Percentiles rank a stretch among this genome's conserved stretches.
Conservation (phyloP, 1,284 basidiomycete genomes). For the Hymenochaete sp. region DNA sequence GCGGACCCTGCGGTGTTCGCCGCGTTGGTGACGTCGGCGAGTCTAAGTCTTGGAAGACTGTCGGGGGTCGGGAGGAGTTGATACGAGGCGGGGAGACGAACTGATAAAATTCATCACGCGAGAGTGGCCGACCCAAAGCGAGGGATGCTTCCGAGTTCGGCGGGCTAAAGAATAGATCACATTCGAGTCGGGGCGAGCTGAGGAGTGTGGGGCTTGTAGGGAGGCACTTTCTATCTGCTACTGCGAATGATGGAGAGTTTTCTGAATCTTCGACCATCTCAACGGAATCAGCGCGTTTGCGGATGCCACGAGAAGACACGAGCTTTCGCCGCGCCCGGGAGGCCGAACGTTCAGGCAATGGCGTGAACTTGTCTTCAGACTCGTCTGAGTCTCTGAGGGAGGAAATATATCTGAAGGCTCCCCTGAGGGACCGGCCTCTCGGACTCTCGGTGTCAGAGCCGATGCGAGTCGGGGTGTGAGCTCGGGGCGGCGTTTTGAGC, state of each 20-base stretch:
- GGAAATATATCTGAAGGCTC: not conserved
- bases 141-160: too few relatives aligned
- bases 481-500: not conserved
- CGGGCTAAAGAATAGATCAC: slow-evolving; percentile 14
- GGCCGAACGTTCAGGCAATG: slow-evolving; percentile 1
- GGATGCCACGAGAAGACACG: not conserved
- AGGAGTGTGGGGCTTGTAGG: slow-evolving; percentile 14
- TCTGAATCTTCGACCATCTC: not conserved
- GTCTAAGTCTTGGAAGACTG: too few relatives aligned
- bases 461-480: slow-evolving; percentile 2
- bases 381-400: slow-evolving; percentile 2
- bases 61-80: not conserved
- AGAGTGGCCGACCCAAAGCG: too few relatives aligned
- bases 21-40: not conserved
- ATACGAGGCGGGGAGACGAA: not conserved
- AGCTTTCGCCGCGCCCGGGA: not conserved
- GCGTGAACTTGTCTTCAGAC: slow-evolving; percentile 7
- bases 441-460: slow-evolving; percentile 2
- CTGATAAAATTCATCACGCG: not conserved
- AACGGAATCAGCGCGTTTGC: not conserved
- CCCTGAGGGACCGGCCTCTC: not conserved
- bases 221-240: not conserved
- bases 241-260: not conserved
- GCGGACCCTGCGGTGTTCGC: slow-evolving; percentile 1
- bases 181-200: slow-evolving; percentile 10